Evolutionary conservation across 75 land plant genomes (phyloP).

Genomic region (Selaginella tamariscina): DNA sequence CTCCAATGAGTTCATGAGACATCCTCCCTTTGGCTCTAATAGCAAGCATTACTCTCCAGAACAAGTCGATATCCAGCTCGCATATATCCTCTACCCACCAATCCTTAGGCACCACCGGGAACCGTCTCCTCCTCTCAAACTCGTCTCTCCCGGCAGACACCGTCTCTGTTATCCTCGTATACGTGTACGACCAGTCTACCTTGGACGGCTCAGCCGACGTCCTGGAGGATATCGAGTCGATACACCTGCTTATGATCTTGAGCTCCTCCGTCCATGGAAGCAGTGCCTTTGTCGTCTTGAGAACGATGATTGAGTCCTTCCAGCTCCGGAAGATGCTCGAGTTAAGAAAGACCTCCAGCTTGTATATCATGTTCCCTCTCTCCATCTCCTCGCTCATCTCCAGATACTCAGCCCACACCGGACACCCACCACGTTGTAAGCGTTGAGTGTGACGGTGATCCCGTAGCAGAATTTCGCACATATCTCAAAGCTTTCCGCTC

Average conservation of each 20-base stretch:
- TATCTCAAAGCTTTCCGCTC: conserved; percentile 44
- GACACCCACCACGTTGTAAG: conserved; percentile 43
- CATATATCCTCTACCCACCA: conserved; percentile 76
- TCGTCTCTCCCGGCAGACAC: conserved; percentile 31
- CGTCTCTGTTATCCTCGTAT: conserved; percentile 36
- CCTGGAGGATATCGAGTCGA: conserved; percentile 56
- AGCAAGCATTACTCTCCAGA: conserved; percentile 39
- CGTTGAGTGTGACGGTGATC: conserved; percentile 38
- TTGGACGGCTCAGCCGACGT: conserved; percentile 32
- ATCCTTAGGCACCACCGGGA: conserved; percentile 37
- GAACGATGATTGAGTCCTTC: conserved; percentile 51
- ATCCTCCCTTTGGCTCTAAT: conserved; percentile 40
- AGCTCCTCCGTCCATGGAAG: conserved; percentile 69
- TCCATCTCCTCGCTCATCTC: conserved; percentile 62
- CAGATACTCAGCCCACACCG: conserved; percentile 69
- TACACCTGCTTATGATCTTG: conserved; percentile 52
- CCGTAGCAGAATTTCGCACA: conserved; percentile 78
- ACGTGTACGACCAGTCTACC: conserved; percentile 79
- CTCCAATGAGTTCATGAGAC: conserved; percentile 35
- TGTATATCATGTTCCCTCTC: conserved; percentile 56
- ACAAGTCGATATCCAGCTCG: conserved; percentile 45
- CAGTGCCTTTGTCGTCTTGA: conserved; percentile 40
- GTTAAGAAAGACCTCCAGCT: conserved; percentile 57
- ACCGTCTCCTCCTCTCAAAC: conserved; percentile 19
- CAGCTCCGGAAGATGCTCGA: conserved; percentile 56